Evolutionary conservation across 2,329 filamentous ascomycete genomes (phyloP), one percentile per base, ranked within the genome.

Genomic region (Zymoseptoria pseudotritici): DNA sequence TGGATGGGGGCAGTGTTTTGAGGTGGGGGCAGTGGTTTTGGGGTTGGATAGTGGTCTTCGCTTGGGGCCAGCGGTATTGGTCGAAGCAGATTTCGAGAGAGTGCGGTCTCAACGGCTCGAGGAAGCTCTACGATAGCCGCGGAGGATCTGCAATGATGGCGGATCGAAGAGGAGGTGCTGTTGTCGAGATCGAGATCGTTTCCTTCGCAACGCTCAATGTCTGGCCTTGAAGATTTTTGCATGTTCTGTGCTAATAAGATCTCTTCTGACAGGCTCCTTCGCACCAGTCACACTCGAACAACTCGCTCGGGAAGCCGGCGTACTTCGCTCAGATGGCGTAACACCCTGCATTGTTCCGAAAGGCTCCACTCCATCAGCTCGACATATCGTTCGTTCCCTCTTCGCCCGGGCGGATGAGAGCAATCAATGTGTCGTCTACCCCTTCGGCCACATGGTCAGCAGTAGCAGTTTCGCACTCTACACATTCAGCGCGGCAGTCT

Each of bases 401-500:
- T 31, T 61, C 31, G 60, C 62, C 50, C 66, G 60, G 53, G 67
- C 73, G 66, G 64, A 79, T 66, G 64, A 66, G 31, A 26, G 54
- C 46, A 78, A 80, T 49, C 89, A 92, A 70, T 97, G 92, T 71
- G 79, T 97, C 64, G 83, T 97, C 54, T 85, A 85, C 61, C 80
- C 96, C 7, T 76, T 95, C 42, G 91, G 91, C 1, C 76, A 86
- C 60, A 85, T 92, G 63, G 86, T 97, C 74, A 96, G 95, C 72
- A 96, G 91, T 1, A 89, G 91, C 24, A 95, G 90, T 73, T 96
- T 96, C 73, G 91, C 90, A 67, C 91, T 97, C 88, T 97, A 97
- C 74, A 96, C 91, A 0, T 96, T 96, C 73, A 94, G 90, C 53
- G 77, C 92, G 67, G 95, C 91, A 69, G 92, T 97, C 0, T 75